Evolutionary conservation across 2,329 filamentous ascomycete genomes (phyloP).

Genomic region (Alternaria postmessia): DNA sequence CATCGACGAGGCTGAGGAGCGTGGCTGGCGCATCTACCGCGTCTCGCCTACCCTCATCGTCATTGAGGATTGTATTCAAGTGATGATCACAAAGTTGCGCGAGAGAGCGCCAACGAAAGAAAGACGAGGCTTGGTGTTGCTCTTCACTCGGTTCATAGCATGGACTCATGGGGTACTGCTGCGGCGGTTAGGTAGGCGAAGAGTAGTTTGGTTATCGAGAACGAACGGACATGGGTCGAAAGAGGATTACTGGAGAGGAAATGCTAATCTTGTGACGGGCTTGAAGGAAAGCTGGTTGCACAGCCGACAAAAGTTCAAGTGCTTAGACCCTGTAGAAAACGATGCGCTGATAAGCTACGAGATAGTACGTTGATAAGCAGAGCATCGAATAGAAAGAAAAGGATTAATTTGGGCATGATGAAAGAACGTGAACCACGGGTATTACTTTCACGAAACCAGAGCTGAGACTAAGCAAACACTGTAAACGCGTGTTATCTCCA

Average conservation of each 20-base stretch:
- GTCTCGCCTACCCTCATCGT: neutral
- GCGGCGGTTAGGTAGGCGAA: neutral
- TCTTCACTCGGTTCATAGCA: neutral
- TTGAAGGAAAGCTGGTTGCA: neutral
- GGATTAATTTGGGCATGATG: neutral
- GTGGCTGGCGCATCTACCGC: neutral
- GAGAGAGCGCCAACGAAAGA: conserved; percentile 1
- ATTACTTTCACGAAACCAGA: neutral
- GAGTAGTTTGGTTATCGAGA: neutral
- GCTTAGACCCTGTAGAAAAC: neutral
- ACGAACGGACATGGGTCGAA: neutral
- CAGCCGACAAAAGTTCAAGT: neutral
- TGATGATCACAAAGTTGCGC: neutral
- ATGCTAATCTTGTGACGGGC: neutral
- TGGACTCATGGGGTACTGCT: neutral
- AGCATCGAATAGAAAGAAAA: neutral
- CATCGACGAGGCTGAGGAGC: neutral
- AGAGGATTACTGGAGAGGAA: neutral
- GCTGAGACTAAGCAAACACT: neutral
- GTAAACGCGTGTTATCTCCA: neutral
- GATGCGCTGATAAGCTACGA: neutral
- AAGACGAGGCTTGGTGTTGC: neutral
- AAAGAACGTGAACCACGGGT: neutral
- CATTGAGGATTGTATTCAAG: neutral
- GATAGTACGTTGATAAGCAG: neutral